Evolutionary conservation across 2,329 filamentous ascomycete species (phyloP), one percentile per base, ranked within the genome.

Genomic region (Penicillium psychrosexuale): DNA sequence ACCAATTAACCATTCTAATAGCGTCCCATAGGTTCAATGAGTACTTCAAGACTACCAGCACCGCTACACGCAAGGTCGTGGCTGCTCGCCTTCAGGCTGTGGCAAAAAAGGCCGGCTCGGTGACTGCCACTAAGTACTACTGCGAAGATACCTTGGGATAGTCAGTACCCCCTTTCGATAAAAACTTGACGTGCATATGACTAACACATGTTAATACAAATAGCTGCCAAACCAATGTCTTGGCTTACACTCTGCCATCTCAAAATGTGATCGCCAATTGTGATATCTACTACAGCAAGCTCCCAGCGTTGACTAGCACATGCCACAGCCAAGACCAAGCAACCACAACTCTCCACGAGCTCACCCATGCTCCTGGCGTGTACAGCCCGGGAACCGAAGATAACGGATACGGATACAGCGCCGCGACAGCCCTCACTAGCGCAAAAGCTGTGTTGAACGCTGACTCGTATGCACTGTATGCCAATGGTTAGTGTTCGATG

Each of bases 311-410:
- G 30, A 73, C 79, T 8, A 62, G 61, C 8, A 71, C 68, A 1
- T 89, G 86, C 75, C 84, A 88, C 66, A 79, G 64, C 2, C 85
- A 88, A 72, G 86, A 88, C 66, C 83, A 86, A 72, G 83, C 82
- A 3, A 85, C 81, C 11, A 88, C 85, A 13, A 79, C 79, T 31
- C 69, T 89, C 13, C 86, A 89, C 65, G 86, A 89, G 76, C 76
- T 79, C 61, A 87, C 85, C 8, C 86, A 89, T 66, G 77, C 80
- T n/a, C 72, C 79, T 66, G 77, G 73, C 72, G 76, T 80, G 12
- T 79, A 73, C 57, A 68, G 60, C 58, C 82, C 82, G 53, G 82
- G 84, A 8, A 87, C 85, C 2, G 69, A 78, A 1, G 86, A 89
- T 65, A 74, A 80, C 49, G 80, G 76, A 27, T 84, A 83, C 60